phyloP scores from a whole-genome alignment of 345 rosid species.

The Hevea brasiliensis region DNA sequence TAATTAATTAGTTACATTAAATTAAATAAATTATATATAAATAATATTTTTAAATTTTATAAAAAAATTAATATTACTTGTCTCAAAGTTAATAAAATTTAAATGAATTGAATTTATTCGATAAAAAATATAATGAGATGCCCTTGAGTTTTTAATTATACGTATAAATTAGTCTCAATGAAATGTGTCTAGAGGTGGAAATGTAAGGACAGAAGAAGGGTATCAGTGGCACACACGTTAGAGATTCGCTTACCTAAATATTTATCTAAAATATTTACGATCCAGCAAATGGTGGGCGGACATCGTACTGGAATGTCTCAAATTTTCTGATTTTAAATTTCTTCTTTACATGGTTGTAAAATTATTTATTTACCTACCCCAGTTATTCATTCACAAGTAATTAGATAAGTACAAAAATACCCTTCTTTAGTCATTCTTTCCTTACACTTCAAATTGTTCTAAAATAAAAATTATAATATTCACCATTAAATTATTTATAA shows the following conservation, averaged over 20 bases:
- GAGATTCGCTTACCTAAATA: not conserved
- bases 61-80: too few relatives aligned
- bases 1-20: too few relatives aligned
- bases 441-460: too few relatives aligned
- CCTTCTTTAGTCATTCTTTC: not conserved
- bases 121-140: too few relatives aligned
- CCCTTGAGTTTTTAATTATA: too few relatives aligned
- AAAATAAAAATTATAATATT: too few relatives aligned
- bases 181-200: not conserved
- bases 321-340: not conserved
- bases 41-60: too few relatives aligned
- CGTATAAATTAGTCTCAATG: not conserved
- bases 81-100: too few relatives aligned
- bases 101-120: too few relatives aligned
- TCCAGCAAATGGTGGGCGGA: constrained; percentile 20
- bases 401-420: constrained; percentile 8
- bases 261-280: constrained; percentile 6
- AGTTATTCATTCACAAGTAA: not conserved
- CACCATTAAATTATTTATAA: too few relatives aligned
- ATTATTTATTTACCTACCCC: not conserved
- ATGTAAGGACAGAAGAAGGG: not conserved
- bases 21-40: too few relatives aligned
- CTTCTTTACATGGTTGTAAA: not conserved
- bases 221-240: not conserved
- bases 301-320: constrained; percentile 4